phyloP scores from a whole-genome alignment of 1,139 yeast genomes.

The Suhomyces taliae region DNA sequence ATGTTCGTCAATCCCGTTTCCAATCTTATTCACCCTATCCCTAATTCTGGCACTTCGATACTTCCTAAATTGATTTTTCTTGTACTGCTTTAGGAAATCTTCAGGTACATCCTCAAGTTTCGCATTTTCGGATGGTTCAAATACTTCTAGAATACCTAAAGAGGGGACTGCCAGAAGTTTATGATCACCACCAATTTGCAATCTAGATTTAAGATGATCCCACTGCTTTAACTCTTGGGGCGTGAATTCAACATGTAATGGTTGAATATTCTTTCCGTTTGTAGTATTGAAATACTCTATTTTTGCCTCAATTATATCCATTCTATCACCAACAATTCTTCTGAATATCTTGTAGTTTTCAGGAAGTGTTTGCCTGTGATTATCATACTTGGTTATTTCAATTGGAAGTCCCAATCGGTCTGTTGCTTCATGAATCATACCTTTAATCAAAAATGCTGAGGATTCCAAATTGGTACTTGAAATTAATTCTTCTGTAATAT shows the following conservation, averaged over 20 bases:
- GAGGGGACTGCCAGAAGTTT: neutral
- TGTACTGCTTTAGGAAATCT: slow-evolving; percentile 1
- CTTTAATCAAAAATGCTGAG: slow-evolving; percentile 20
- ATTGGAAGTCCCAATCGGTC: slow-evolving; percentile 22
- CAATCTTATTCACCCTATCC: slow-evolving; percentile 14
- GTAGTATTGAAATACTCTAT: slow-evolving; percentile 1
- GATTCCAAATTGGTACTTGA: slow-evolving; percentile 6
- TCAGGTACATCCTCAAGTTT: neutral
- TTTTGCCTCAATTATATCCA: slow-evolving; percentile 10
- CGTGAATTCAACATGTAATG: neutral
- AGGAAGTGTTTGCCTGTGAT: slow-evolving; percentile 15
- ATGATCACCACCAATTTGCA: neutral
- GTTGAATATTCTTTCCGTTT: slow-evolving; percentile 1
- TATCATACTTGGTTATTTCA: slow-evolving; percentile 17
- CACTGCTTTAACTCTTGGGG: slow-evolving; percentile 14
- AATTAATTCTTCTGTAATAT: slow-evolving; percentile 9
- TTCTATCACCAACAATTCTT: slow-evolving; percentile 19
- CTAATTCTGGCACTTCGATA: slow-evolving; percentile 13
- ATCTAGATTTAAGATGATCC: slow-evolving; percentile 13
- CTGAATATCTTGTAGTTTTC: slow-evolving; percentile 32
- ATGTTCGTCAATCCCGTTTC: slow-evolving; percentile 20
- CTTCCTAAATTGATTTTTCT: slow-evolving; percentile 9
- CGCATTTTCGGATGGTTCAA: neutral
- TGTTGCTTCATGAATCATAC: slow-evolving; percentile 27
- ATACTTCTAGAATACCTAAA: neutral